These are phyloP conservation scores for Fusarium pseudocircinatum DNA, from an alignment of 2,329 filamentous ascomycete genomes.

Conservation along the genomic window DNA sequence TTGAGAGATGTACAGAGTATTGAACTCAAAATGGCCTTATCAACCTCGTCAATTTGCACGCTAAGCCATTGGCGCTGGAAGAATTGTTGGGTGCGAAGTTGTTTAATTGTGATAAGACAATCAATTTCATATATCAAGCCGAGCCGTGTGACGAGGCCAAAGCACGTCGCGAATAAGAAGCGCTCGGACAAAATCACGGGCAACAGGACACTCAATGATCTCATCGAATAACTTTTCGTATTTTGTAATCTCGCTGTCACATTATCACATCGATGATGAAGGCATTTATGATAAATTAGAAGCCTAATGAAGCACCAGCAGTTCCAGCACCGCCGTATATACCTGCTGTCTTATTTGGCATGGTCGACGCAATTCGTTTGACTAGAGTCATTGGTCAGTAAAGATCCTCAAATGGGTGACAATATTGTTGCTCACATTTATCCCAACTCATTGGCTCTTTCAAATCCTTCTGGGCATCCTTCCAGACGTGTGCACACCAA, in stretches of 20 bases:
- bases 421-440: conserved; percentile 29
- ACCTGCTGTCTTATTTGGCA: not conserved
- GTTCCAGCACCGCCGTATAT: not conserved
- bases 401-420: not conserved
- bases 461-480: conserved; percentile 35
- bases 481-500: conserved; percentile 45
- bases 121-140: not conserved
- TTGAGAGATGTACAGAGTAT: not conserved
- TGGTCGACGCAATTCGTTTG: conserved; percentile 4
- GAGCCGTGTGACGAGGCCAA: not conserved
- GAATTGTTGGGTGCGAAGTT: not conserved
- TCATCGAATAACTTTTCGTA: not conserved
- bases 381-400: conserved; percentile 9
- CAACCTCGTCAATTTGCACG: not conserved
- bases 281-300: not conserved
- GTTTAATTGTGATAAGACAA: not conserved
- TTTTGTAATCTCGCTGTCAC: not conserved
- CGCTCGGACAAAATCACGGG: not conserved
- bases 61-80: not conserved
- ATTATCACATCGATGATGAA: not conserved
- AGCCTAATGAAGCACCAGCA: not conserved
- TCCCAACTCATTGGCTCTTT: conserved; percentile 40
- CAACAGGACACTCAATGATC: not conserved
- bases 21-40: not conserved
- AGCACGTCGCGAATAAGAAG: not conserved